Evolutionary conservation across 2,329 filamentous ascomycete genomes (phyloP), one percentile per base, ranked within the genome.

Genomic region (Diaporthe ampelina): DNA sequence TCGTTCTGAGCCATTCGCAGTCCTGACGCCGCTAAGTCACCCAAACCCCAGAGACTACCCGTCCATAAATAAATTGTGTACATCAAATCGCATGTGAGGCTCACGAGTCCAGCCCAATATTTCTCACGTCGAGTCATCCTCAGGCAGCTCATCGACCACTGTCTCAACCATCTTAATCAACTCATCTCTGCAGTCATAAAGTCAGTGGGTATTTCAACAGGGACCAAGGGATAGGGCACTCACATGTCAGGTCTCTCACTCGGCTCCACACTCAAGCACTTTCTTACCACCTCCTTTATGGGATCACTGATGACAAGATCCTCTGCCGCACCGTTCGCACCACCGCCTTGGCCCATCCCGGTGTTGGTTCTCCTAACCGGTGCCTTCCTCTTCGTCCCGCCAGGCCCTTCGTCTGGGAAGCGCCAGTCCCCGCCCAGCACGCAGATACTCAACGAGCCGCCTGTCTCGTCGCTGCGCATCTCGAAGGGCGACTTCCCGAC

Each of bases 401-500:
- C 88, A 5, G 90, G 89, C 0, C 92, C 92, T 81, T 98, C 95
- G 79, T 98, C 95, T 0, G 97, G 97, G 83, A 98, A 99, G 69
- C 95, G 90, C 96, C 97, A 99, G 84, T 98, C 96, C 52, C 96
- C 97, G 75, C 95, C 94, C 21, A 98, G 86, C 24, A 98, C 94
- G 82, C 96, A 98, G 78, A 98, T 94, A 78, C 94, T 97, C 77
- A 99, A 86, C 77, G 94, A 97, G 58, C 97, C 97, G 77, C 97
- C 97, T 0, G 97, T 98, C 86, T 99, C 96, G 83, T 99, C 97
- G 77, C 93, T 96, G 76, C 97, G 93, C 82, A 95, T 94, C 86
- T 99, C 97, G 80, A 99, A 99, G 2, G 97, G 97, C 19, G 94
- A 97, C 84, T 99, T 98, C 77, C 97, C 97, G 37, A 98, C 95